Evolutionary conservation across 352 stramenopile genomes (phyloP).

Genomic region (Phytophthora nicotianae): DNA sequence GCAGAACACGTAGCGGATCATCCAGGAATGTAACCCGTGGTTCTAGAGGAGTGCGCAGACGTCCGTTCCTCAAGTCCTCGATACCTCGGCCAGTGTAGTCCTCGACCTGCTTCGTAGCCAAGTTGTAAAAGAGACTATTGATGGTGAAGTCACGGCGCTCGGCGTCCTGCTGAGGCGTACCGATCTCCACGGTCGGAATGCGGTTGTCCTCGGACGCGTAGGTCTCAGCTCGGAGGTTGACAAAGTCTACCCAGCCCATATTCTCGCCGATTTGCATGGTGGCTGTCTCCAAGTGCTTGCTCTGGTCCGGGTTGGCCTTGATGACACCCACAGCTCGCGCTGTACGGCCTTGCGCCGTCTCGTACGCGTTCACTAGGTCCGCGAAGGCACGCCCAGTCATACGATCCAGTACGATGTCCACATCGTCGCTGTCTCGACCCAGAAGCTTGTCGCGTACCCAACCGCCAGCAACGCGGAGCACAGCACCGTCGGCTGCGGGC

Average conservation of each 20-base stretch:
- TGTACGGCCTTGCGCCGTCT: slow-evolving; percentile 56
- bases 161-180: slow-evolving; percentile 89
- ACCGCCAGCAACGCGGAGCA: slow-evolving; percentile 96
- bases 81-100: slow-evolving; percentile 94
- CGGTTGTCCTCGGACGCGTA: slow-evolving; percentile 88
- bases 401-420: slow-evolving; percentile 98
- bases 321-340: slow-evolving; percentile 68
- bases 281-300: slow-evolving; percentile 98
- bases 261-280: slow-evolving; percentile 95
- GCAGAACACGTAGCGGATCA: slow-evolving; percentile 96
- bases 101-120: slow-evolving; percentile 93
- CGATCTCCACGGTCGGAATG: slow-evolving; percentile 71
- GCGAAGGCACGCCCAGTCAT: slow-evolving; percentile 96
- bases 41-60: slow-evolving; percentile 95
- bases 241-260: slow-evolving; percentile 94
- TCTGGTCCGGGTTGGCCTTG: slow-evolving; percentile 92
- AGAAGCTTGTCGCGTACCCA: slow-evolving; percentile 99
- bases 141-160: slow-evolving; percentile 97
- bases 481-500: slow-evolving; percentile 54
- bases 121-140: slow-evolving; percentile 99
- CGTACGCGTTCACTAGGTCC: slow-evolving; percentile 69
- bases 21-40: slow-evolving; percentile 96
- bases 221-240: slow-evolving; percentile 96
- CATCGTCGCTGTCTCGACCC: slow-evolving; percentile 89
- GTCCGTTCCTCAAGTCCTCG: slow-evolving; percentile 88